Conservation (phyloP, 2,329 filamentous ascomycete genomes). For the Penicillium digitatum region DNA sequence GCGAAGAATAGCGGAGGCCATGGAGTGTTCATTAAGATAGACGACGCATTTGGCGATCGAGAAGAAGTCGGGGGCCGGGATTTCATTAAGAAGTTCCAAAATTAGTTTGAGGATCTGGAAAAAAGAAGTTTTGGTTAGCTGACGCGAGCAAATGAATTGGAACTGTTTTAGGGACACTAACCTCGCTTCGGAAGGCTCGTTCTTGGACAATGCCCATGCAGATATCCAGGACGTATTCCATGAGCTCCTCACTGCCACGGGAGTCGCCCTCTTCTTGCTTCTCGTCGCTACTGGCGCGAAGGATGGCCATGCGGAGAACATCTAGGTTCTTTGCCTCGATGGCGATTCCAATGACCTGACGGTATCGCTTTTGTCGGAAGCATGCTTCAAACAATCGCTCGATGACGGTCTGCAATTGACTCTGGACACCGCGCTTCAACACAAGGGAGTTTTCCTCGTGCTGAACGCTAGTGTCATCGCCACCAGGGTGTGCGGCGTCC, state of each 20-base stretch:
- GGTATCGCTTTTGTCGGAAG: slow-evolving; percentile 78
- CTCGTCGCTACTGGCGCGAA: slow-evolving; percentile 82
- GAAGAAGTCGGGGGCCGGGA: slow-evolving; percentile 91
- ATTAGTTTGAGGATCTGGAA: slow-evolving; percentile 78
- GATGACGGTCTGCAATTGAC: slow-evolving; percentile 76
- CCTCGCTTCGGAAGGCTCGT: slow-evolving; percentile 71
- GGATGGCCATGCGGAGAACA: slow-evolving; percentile 79
- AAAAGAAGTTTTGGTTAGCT: slow-evolving; percentile 1
- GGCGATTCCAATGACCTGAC: slow-evolving; percentile 94
- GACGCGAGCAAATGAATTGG: not conserved
- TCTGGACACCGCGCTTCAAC: slow-evolving; percentile 69
- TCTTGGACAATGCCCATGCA: slow-evolving; percentile 99
- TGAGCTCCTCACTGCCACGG: slow-evolving; percentile 76
- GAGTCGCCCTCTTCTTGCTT: slow-evolving; percentile 60
- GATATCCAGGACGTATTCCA: slow-evolving; percentile 93
- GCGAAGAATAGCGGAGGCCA: slow-evolving; percentile 81
- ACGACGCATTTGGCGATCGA: slow-evolving; percentile 97
- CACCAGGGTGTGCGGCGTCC: slow-evolving; percentile 54
- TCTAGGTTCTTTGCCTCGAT: slow-evolving; percentile 91
- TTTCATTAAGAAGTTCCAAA: slow-evolving; percentile 90
- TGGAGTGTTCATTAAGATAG: slow-evolving; percentile 85
- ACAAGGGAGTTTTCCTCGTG: slow-evolving; percentile 60
- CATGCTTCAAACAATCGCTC: slow-evolving; percentile 89
- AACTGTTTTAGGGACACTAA: slow-evolving; percentile 30
- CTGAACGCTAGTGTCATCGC: slow-evolving; percentile 53